Evolutionary conservation across 1,284 basidiomycete species (phyloP).

Genomic region (Ustanciosporium gigantosporum): DNA sequence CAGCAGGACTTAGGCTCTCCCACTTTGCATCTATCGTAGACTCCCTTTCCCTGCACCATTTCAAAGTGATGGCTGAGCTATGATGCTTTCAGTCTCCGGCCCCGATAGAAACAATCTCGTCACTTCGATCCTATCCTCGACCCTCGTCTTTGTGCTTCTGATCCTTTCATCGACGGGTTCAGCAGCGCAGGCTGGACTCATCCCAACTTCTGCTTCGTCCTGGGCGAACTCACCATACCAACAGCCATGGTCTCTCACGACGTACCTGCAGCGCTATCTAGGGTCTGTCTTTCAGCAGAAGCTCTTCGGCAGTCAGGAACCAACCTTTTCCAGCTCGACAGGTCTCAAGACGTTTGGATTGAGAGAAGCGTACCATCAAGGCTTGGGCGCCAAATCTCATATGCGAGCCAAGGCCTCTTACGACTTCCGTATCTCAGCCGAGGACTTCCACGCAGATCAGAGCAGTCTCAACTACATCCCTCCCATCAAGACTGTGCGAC

Average conservation of each 20-base stretch:
- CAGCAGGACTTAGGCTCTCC: too few species aligned
- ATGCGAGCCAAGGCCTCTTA: conserved; percentile 16
- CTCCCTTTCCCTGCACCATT: too few species aligned
- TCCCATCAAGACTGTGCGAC: conserved; percentile 17
- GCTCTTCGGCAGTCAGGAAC: too few species aligned
- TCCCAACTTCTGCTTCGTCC: neutral
- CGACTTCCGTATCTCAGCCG: conserved; percentile 26
- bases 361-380: conserved; percentile 36
- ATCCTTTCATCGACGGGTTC: neutral
- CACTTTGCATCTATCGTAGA: too few species aligned
- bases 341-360: conserved; percentile 18
- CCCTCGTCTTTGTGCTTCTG: neutral
- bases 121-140: too few species aligned
- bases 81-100: too few species aligned
- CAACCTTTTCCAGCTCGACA: neutral
- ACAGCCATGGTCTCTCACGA: too few species aligned
- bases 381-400: conserved; percentile 23
- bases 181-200: neutral
- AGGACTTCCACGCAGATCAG: conserved; percentile 6
- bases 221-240: neutral
- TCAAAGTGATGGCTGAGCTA: too few species aligned
- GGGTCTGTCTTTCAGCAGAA: too few species aligned
- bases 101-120: too few species aligned
- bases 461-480: conserved; percentile 18
- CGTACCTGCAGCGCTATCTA: too few species aligned